Evolutionary conservation across 768 basidiomycete species (phyloP).

Genomic region (Auricularia sp.): DNA sequence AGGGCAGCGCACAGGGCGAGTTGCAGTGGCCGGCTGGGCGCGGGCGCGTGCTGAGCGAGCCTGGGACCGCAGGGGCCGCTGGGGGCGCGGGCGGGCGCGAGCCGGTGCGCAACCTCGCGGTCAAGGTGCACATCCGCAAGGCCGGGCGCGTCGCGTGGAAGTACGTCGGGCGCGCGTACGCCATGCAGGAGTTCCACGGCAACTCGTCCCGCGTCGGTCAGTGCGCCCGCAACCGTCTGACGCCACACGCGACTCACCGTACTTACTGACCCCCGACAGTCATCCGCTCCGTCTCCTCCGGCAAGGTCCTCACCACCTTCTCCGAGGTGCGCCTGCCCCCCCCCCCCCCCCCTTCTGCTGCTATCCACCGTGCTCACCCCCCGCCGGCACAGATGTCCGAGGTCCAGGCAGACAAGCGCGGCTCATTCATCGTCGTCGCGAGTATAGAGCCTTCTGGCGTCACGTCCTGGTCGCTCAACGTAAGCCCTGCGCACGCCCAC

Average conservation of each 20-base stretch:
- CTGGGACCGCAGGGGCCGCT: background rate
- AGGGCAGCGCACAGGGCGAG: background rate
- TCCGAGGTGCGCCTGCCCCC: slow-evolving; percentile 42
- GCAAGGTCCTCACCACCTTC: slow-evolving; percentile 61
- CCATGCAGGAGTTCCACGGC: slow-evolving; percentile 62
- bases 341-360: slow-evolving; percentile 9
- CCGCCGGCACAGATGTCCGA: slow-evolving; percentile 40
- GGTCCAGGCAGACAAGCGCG: slow-evolving; percentile 76
- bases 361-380: slow-evolving; percentile 6
- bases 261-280: slow-evolving; percentile 28
- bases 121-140: slow-evolving; percentile 74
- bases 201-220: slow-evolving; percentile 74
- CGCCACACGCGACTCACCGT: background rate
- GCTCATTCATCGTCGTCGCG: slow-evolving; percentile 78
- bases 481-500: slow-evolving; percentile 23
- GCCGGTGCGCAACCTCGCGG: slow-evolving; percentile 57
- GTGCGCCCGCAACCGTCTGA: slow-evolving; percentile 16
- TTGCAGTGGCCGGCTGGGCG: background rate
- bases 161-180: slow-evolving; percentile 68
- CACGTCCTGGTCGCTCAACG: slow-evolving; percentile 79
- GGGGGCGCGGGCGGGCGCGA: background rate
- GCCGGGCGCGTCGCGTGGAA: slow-evolving; percentile 74
- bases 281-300: slow-evolving; percentile 51
- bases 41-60: background rate
- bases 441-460: slow-evolving; percentile 66